Conservation (phyloP, 108 stramenopile species). For the Cyclotella cryptica region DNA sequence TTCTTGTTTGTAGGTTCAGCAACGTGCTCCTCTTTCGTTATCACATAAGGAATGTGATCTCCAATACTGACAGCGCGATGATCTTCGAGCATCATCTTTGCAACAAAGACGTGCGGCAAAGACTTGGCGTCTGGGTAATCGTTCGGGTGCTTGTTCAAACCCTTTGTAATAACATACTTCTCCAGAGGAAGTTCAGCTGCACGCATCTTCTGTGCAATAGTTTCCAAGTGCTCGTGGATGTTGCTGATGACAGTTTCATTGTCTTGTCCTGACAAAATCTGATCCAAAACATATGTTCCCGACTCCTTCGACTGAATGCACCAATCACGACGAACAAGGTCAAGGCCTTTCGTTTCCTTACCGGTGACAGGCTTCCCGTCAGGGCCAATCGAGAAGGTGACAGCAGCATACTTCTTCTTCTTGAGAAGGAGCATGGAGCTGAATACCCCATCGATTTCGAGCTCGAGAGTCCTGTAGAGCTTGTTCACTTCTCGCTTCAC, state of each 20-base stretch:
- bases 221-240: constrained; percentile 92
- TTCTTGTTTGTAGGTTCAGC: constrained; percentile 48
- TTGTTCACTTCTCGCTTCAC: constrained; percentile 98
- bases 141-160: constrained; percentile 98
- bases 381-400: constrained; percentile 77
- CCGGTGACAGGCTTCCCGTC: constrained; percentile 74
- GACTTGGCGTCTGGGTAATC: constrained; percentile 98
- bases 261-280: constrained; percentile 91
- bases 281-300: constrained; percentile 93
- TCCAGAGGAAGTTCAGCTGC: constrained; percentile 83
- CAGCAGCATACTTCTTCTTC: constrained; percentile 99
- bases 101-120: constrained; percentile 97
- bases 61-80: constrained; percentile 95
- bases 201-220: constrained; percentile 90
- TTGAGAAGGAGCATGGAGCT: constrained; percentile 96
- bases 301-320: constrained; percentile 97
- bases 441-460: constrained; percentile 98
- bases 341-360: constrained; percentile 97
- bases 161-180: constrained; percentile 98
- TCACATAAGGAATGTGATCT: constrained; percentile 99
- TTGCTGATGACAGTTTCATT: constrained; percentile 86
- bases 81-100: constrained; percentile 94
- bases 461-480: constrained; percentile 96
- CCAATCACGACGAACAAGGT: constrained; percentile 99
- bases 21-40: constrained; percentile 66